Base-by-base conservation (phyloP, 2,329 filamentous ascomycete genomes). In the Sporothrix schenckii region DNA sequence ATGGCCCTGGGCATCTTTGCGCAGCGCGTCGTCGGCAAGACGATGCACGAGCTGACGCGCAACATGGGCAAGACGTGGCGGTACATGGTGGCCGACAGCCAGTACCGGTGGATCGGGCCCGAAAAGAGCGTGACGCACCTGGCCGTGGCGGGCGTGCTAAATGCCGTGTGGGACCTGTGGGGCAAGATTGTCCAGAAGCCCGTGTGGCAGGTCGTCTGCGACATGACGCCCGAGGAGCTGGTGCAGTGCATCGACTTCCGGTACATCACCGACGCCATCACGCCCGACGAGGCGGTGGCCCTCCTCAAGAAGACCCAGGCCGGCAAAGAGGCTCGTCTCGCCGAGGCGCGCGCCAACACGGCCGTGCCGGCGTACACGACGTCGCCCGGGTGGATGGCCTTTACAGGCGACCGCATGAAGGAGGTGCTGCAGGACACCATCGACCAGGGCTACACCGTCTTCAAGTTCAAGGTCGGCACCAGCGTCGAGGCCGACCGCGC, bases 121-220 rank as follows among this genome's bases (percentile, higher is more conserved):
- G 93, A 97, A 77, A 97, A 97, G 81, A 93, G 93, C 71, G 93
- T 97, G 54, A 96, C 95, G 75, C 93, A 97, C 80, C 90, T 97
- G 9, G 93, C 93, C 1, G 88, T 97, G 13, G 93, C 92, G 41
- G 92, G 92, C 58, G 91, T 97, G 19, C 91, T 96, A 75, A 97
- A 97, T 79, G 93, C 93, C 16, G 85, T 97, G 76, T 97, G 93
- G 93, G 93, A 97, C 79, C 87, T 97, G 19, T 97, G 93, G 93
- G 93, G 92, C 69, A 97, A 96, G 83, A 86, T 86, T 1, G 86
- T 95, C 41, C 85, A 87, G 73, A 97, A 97, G 83, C 94, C 93
- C 2, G 92, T 97, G 16, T 97, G 93, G 94, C 87, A 89, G 71
- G 90, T 97, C 73, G 91, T 97, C 27, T 91, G 91, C 16, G 93